These are phyloP conservation scores for Sporisorium reilianum DNA, from an alignment of 1,284 basidiomycete species.

Conservation along the genomic window DNA sequence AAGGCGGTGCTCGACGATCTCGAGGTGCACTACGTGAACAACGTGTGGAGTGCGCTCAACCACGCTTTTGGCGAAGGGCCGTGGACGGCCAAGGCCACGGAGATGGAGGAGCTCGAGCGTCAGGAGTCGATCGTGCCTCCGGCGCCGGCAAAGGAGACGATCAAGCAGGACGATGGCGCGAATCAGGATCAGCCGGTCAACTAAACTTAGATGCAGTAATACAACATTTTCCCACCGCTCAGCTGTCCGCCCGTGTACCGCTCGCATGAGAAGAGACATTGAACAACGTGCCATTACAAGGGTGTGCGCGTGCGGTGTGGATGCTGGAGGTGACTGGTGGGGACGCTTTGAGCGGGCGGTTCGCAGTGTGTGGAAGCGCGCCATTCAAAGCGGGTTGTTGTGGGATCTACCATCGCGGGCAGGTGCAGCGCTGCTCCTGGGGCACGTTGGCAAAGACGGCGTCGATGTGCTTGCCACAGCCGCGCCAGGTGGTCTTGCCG, in stretches of 20 bases:
- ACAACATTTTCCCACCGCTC: conserved; percentile 17
- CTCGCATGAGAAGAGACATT: no score
- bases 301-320: background rate
- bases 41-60: conserved; percentile 67
- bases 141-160: conserved; percentile 26
- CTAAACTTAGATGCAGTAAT: conserved; percentile 5
- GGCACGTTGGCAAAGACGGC: conserved; percentile 44
- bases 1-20: conserved; percentile 64
- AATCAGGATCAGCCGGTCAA: conserved; percentile 58
- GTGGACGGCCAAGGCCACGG: conserved; percentile 59
- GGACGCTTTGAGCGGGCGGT: no score
- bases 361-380: no score
- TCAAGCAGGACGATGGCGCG: conserved; percentile 46
- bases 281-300: background rate
- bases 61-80: conserved; percentile 67
- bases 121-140: conserved; percentile 21
- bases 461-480: conserved; percentile 54
- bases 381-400: no score
- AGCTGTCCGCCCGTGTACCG: no score
- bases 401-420: conserved; percentile 36
- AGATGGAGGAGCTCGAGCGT: conserved; percentile 56
- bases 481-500: conserved; percentile 57
- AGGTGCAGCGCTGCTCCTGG: conserved; percentile 45
- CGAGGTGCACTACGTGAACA: conserved; percentile 67
- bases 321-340: no score